Base-by-base conservation (phyloP, 148 eudicot species). In the Chenopodium album region DNA sequence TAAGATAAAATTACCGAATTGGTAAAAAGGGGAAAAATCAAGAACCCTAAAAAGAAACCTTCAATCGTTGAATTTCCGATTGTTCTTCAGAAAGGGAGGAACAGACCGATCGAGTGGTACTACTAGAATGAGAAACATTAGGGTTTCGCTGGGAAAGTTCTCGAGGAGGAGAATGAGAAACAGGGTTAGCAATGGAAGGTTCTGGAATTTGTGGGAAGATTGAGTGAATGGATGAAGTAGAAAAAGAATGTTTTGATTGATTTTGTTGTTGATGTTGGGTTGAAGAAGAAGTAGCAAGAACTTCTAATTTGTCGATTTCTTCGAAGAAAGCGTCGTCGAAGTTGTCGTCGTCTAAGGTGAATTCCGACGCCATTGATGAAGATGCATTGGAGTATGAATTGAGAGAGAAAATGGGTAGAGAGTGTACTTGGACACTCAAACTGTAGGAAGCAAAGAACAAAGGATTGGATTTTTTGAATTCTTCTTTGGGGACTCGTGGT, bases 81-180 rank as follows among this genome's bases (percentile, higher is more conserved):
- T 87, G 86, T 56, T 86, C 82, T 16, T 81, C 85, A 69, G 76
- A 7, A 47, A 46, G 46, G 46, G 83, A 73, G 28, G 87, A 76
- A 12, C 34, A 70, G 37, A 44, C 59, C 41, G 83, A 80, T 73
- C 84, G 83, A 83, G 54, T 71, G 19, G 62, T 23, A 2, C 44
- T 37, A 54, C 16, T 52, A 65, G 37, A 62, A 71, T 9, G 23
- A 16, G 31, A 32, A 10, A 10, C 44, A 1, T 4, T 84, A 71
- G 62, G 66, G 59, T 52, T 73, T 56, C 94, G 85, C 90, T 94
- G 98, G n/a, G 98, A 91, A 62, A 94, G 85, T 67, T 85, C 89
- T 34, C 93, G 89, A 54, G 98, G 98, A 20, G 98, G 98, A 60
- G 98, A 94, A 59, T 92, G 84, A 85, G 89, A 87, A 52, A 82